These are phyloP conservation scores for Orbilia blumenaviensis DNA, from an alignment of 2,329 filamentous ascomycete species.

Conservation along the genomic window DNA sequence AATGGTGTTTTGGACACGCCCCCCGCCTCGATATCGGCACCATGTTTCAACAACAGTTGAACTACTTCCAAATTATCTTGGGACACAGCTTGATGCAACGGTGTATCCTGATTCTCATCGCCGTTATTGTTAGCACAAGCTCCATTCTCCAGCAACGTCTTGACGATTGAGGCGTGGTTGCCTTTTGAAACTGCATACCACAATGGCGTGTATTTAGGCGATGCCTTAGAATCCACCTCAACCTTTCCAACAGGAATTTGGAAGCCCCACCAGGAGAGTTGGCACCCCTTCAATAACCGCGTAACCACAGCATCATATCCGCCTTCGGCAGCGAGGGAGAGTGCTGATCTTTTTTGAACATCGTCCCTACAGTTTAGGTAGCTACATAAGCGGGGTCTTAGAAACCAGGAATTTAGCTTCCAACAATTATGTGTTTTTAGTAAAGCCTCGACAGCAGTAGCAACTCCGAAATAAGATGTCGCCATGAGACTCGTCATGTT, in stretches of 20 bases:
- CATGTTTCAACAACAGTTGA: too few relatives aligned
- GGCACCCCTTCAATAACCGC: not conserved
- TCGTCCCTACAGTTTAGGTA: not conserved
- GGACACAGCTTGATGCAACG: too few relatives aligned
- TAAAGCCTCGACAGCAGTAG: not conserved
- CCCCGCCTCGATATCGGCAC: too few relatives aligned
- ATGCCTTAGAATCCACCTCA: not conserved
- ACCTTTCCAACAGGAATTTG: not conserved
- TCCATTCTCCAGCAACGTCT: too few relatives aligned
- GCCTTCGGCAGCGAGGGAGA: constrained; percentile 31
- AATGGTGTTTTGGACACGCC: too few relatives aligned
- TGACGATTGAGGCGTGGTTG: too few relatives aligned
- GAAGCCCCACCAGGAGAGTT: not conserved
- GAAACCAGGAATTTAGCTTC: too few relatives aligned
- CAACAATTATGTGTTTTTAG: not conserved
- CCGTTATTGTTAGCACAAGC: too few relatives aligned
- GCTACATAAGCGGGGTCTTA: too few relatives aligned
- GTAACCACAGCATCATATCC: not conserved
- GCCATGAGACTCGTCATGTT: not conserved
- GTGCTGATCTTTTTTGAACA: constrained; percentile 8
- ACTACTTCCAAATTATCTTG: too few relatives aligned
- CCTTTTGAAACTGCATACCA: not conserved
- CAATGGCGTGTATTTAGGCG: not conserved
- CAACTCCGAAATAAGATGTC: not conserved
- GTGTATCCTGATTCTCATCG: too few relatives aligned